Conservation (phyloP, 257 asterid species). For the Fraxinus anomala region DNA sequence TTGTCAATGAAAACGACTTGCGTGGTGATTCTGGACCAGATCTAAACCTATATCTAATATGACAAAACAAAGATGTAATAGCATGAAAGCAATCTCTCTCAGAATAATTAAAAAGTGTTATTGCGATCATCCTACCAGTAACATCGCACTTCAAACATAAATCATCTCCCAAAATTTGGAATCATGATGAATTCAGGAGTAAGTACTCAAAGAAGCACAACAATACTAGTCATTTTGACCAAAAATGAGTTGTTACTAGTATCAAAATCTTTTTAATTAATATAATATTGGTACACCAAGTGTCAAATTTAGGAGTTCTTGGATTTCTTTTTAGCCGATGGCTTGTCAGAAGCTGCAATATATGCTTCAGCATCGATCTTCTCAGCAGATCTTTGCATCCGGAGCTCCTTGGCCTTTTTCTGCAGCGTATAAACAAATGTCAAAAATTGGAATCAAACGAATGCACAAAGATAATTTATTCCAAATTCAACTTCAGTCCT, state of each 20-base stretch:
- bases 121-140: not conserved
- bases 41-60: not conserved
- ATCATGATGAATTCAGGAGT: not conserved
- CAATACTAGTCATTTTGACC: not conserved
- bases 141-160: not conserved
- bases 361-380: conserved; percentile 63
- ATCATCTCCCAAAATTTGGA: not conserved
- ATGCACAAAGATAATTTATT: not conserved
- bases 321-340: conserved; percentile 51
- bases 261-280: not conserved
- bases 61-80: not conserved
- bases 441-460: not conserved
- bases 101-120: too few relatives aligned
- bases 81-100: not conserved
- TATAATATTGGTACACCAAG: not conserved
- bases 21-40: not conserved
- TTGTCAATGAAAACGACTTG: not conserved
- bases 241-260: not conserved
- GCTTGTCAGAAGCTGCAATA: conserved; percentile 51
- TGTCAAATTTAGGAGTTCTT: conserved; percentile 28
- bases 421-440: conserved; percentile 33
- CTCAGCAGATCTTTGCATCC: conserved; percentile 53
- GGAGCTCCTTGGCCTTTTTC: conserved; percentile 71
- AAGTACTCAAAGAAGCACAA: not conserved
- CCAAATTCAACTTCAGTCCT: not conserved